phyloP scores from a whole-genome alignment of 2,329 filamentous ascomycete species.

The Trichoderma guizhouense region DNA sequence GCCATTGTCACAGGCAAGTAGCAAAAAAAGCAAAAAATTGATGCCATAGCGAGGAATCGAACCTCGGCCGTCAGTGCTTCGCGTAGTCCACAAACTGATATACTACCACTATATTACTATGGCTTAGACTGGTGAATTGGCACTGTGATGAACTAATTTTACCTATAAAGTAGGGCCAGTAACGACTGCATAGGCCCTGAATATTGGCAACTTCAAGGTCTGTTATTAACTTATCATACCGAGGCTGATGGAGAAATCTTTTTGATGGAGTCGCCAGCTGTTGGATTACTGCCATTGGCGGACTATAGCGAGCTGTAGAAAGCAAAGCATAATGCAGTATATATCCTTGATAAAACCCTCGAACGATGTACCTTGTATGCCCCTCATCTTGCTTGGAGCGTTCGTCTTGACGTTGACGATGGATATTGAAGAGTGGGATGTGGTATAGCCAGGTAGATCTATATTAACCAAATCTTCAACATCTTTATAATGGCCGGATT shows the following conservation, averaged over 20 bases:
- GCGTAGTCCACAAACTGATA: slow-evolving; percentile 29
- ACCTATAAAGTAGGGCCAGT: background rate
- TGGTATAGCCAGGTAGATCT: background rate
- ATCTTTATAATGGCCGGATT: background rate
- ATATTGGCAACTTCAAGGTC: background rate
- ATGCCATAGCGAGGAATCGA: slow-evolving; percentile 29
- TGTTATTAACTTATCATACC: background rate
- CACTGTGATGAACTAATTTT: background rate
- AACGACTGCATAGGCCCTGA: background rate
- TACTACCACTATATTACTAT: slow-evolving; percentile 30
- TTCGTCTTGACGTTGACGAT: background rate
- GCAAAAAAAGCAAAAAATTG: slow-evolving; percentile 4
- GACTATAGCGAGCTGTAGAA: background rate
- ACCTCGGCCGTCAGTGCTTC: slow-evolving; percentile 30
- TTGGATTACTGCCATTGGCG: too few relatives aligned
- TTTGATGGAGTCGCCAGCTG: background rate
- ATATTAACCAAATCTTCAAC: background rate
- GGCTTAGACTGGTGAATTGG: slow-evolving; percentile 7
- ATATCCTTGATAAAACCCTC: background rate
- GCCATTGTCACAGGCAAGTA: background rate
- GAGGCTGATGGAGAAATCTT: background rate
- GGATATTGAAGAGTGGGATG: background rate
- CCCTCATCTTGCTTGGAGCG: background rate
- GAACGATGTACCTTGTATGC: background rate
- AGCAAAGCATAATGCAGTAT: background rate